Conservation (phyloP, 2,329 filamentous ascomycete species). For the Microdochium trichocladiopsis region DNA sequence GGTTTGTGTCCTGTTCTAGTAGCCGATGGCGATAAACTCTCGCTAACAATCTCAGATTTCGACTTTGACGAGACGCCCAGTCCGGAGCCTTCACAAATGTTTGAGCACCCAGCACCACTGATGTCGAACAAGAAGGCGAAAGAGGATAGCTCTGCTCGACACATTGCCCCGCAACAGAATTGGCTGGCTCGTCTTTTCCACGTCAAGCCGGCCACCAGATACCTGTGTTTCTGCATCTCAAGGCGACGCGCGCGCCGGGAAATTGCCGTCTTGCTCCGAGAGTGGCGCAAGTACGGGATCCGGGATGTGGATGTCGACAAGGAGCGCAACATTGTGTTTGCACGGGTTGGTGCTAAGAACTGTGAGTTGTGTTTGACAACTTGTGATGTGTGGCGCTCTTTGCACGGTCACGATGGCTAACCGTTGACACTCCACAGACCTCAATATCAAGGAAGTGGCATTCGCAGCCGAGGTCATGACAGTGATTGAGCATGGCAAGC, state of each 20-base stretch:
- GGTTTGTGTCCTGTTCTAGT: background rate
- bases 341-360: slow-evolving; percentile 68
- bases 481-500: slow-evolving; percentile 77
- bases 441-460: slow-evolving; percentile 79
- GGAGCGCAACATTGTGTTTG: slow-evolving; percentile 71
- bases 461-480: slow-evolving; percentile 86
- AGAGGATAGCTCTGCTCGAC: slow-evolving; percentile 28
- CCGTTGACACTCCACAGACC: slow-evolving; percentile 41
- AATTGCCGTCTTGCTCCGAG: slow-evolving; percentile 64
- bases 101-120: slow-evolving; percentile 10
- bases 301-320: slow-evolving; percentile 73
- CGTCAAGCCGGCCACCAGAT: slow-evolving; percentile 72
- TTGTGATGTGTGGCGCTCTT: background rate
- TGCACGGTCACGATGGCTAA: too few relatives aligned
- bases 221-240: slow-evolving; percentile 69
- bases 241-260: slow-evolving; percentile 72
- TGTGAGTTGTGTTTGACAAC: slow-evolving; percentile 48
- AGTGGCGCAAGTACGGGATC: slow-evolving; percentile 80
- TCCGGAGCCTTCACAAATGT: slow-evolving; percentile 13
- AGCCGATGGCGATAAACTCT: background rate
- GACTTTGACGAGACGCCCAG: slow-evolving; percentile 22
- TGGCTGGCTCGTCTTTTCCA: slow-evolving; percentile 88
- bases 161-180: slow-evolving; percentile 64
- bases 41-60: slow-evolving; percentile 17
- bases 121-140: slow-evolving; percentile 14